These are phyloP conservation scores for Chaetomium tenue DNA, from an alignment of 495 filamentous ascomycete genomes.

Conservation along the genomic window DNA sequence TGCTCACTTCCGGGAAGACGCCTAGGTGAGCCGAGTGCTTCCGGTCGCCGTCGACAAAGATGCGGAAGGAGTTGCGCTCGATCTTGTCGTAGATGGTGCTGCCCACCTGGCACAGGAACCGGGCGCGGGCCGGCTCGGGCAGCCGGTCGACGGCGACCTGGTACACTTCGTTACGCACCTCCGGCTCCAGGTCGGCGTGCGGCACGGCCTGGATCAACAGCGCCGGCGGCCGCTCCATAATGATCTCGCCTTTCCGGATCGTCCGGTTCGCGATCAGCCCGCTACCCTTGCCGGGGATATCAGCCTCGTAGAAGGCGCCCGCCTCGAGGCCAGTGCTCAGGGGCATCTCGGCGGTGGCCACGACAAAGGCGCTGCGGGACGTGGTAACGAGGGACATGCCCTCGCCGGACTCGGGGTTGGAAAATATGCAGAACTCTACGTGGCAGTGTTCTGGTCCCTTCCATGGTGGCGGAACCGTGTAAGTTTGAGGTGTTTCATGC, in stretches of 20 bases:
- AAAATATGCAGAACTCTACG: slow-evolving; percentile 40
- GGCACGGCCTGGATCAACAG: slow-evolving; percentile 35
- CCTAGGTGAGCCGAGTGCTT: slow-evolving; percentile 37
- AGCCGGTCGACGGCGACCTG: slow-evolving; percentile 34
- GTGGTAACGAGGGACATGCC: slow-evolving; percentile 40
- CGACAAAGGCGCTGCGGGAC: slow-evolving; percentile 29
- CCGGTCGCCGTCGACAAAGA: slow-evolving; percentile 36
- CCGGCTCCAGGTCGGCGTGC: slow-evolving; percentile 31
- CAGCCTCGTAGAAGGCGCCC: slow-evolving; percentile 30
- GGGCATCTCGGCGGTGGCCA: slow-evolving; percentile 22
- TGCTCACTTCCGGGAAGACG: slow-evolving; percentile 39
- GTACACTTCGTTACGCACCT: slow-evolving; percentile 31
- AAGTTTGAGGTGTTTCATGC: not conserved
- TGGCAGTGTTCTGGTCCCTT: slow-evolving; percentile 39
- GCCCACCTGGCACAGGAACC: slow-evolving; percentile 41
- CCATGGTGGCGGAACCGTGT: slow-evolving; percentile 29
- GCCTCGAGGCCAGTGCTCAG: slow-evolving; percentile 8
- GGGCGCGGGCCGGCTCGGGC: slow-evolving; percentile 19
- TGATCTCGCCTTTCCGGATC: slow-evolving; percentile 41
- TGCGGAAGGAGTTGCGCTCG: slow-evolving; percentile 43
- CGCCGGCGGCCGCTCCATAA: slow-evolving; percentile 37
- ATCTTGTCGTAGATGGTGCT: slow-evolving; percentile 35
- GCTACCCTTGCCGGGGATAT: slow-evolving; percentile 41
- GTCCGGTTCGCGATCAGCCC: slow-evolving; percentile 42
- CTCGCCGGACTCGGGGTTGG: slow-evolving; percentile 29